Evolutionary conservation across 208 protist species (phyloP), one percentile per base, ranked within the genome.

Genomic region (Tetramitus jugosus): DNA sequence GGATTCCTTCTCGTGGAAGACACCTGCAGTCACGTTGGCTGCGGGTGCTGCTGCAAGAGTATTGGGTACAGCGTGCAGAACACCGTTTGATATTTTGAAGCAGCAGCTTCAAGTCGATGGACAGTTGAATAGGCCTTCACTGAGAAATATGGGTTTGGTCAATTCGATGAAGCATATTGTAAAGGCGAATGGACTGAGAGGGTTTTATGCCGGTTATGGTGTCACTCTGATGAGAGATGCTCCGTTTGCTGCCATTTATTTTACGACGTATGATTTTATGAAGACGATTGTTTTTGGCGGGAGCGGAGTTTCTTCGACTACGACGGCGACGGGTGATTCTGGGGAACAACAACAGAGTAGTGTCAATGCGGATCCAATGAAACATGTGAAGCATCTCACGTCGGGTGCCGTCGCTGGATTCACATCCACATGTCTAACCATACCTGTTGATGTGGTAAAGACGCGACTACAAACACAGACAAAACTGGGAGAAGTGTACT

Each of bases 71-170:
- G 60, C 61, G 3, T 52, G 39, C 26, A n/a, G 74, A 53, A 77
- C 74, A 17, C 74, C 74, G 10, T 77, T 77, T 23, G 74, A 77
- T 40, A 71, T 77, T 31, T 52, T 77, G 42, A 77, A 77, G 23
- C 74, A 77, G 39, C 74, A 77, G 61, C n/a, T 77, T 39, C 74
- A 77, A 61, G 42, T 77, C 2, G 61, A 69, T 8, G 46, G 46
- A 26, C 67, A 74, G 26, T 53, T 74, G 20, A 53, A 53, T 40
- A n/a, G 3, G 10, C 49, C 10, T 20, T 56, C 49, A 10, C 29
- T 40, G 3, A 8, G 53, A 37, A 17, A 53, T 33, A 29, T 6
- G 37, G 74, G 74, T 42, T 40, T 69, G 20, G 42, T 69, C 20
- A 26, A 31, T 20, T 35, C 61, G 7, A 14, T 39, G 3, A 69